Conservation (phyloP, 371 early-diverging fungal species). For the Gilbertella persicaria region DNA sequence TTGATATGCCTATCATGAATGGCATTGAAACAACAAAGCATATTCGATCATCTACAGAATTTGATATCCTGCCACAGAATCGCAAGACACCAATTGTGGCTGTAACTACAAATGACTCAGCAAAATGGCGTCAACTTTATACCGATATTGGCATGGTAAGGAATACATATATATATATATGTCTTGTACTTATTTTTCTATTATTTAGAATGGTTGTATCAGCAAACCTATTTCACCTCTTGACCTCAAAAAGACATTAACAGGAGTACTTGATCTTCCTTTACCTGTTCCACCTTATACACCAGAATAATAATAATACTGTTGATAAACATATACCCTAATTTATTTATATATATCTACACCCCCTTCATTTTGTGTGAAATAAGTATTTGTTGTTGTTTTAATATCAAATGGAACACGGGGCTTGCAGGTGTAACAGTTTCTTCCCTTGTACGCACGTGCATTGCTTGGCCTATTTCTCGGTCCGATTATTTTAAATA, state of each 20-base stretch:
- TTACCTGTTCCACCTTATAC: slow-evolving; percentile 21
- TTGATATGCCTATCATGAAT: slow-evolving; percentile 65
- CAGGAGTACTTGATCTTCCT: slow-evolving; percentile 27
- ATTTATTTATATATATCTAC: not conserved
- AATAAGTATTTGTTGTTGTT: too few relatives aligned
- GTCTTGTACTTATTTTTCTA: slow-evolving; percentile 2
- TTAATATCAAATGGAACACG: not conserved
- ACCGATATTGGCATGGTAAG: slow-evolving; percentile 36
- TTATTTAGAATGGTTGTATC: slow-evolving; percentile 48
- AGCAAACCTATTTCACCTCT: slow-evolving; percentile 46
- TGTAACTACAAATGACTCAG: slow-evolving; percentile 61
- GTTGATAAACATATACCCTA: not conserved
- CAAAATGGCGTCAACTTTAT: slow-evolving; percentile 28
- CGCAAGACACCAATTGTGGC: slow-evolving; percentile 65
- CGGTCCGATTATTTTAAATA: too few relatives aligned
- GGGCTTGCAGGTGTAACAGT: not conserved
- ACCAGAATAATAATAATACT: slow-evolving; percentile 17
- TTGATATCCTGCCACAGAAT: slow-evolving; percentile 52
- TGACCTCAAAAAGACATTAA: slow-evolving; percentile 34
- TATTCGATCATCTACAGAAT: slow-evolving; percentile 36
- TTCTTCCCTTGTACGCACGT: not conserved
- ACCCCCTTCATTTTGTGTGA: not conserved
- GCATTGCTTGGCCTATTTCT: not conserved
- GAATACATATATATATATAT: not conserved
- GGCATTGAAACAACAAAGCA: slow-evolving; percentile 59